phyloP scores from a whole-genome alignment of 306 rosid genomes.

The Citrullus mucosospermus region DNA sequence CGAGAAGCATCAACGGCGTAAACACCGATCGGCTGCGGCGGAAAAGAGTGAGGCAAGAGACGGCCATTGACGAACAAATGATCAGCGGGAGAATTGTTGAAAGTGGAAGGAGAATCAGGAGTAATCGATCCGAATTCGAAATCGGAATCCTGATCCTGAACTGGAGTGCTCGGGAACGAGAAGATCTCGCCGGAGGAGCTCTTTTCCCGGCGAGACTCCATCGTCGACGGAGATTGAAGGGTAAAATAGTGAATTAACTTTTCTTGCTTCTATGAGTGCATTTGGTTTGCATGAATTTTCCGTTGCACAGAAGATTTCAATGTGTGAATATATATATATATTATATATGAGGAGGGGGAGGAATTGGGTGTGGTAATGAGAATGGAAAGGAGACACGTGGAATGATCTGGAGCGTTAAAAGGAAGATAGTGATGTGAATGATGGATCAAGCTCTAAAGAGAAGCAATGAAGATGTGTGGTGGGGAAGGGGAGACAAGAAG shows the following conservation, averaged over 20 bases:
- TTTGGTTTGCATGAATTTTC: conserved; percentile 21
- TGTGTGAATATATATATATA: not conserved
- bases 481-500: not conserved
- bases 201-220: conserved; percentile 20
- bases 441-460: not conserved
- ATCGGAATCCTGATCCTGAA: conserved; percentile 28
- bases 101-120: conserved; percentile 51
- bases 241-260: not conserved
- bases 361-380: not conserved
- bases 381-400: not conserved
- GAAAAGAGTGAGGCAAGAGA: conserved; percentile 73
- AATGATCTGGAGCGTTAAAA: not conserved
- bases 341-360: not conserved
- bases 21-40: conserved; percentile 21
- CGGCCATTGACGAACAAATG: conserved; percentile 75
- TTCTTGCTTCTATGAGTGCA: not conserved
- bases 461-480: not conserved
- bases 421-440: not conserved
- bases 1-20: not conserved
- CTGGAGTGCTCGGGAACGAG: conserved; percentile 63
- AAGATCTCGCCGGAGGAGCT: conserved; percentile 36
- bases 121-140: conserved; percentile 64
- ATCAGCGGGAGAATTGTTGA: conserved; percentile 63
- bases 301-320: not conserved
- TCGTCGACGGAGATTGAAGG: not conserved